Evolutionary conservation across 2,329 filamentous ascomycete genomes (phyloP), one percentile per base, ranked within the genome.

Genomic region (Fusarium proliferatum): DNA sequence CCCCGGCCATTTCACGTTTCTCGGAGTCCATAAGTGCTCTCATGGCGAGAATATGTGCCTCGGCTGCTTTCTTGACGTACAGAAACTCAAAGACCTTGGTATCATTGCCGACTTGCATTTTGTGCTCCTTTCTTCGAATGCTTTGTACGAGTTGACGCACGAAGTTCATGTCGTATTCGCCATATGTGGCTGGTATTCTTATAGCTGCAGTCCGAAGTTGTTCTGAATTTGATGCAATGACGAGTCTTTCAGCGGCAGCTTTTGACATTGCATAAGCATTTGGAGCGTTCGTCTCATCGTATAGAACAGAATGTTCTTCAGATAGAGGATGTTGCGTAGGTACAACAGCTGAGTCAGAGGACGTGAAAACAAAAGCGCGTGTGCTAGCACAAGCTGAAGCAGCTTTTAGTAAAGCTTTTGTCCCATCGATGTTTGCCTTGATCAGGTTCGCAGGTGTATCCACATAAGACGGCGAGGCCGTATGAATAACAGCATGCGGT

Each of bases 1-100:
- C 51, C 0, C 30, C 19, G 2, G n/a, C 61, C 6, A 3, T 19
- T 0, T 19, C 60, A 4, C 13, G 6, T 0, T 5, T 49, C 1
- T 33, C 4, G 0, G 4, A 6, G n/a, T 58, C 3, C 0, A 66
- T 9, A 4, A 66, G 61, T 1, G 42, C 23, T 3, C 9, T 26
- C 38, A 65, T 33, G 8, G 43, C 49, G 2, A 66, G 26, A 0
- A 66, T 36, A 10, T 67, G 61, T 12, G 61, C 49, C 26, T 58
- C 61, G 0, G 64, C 61, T 1, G 64, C 64, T 4, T 66, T 66
- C 4, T 34, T 38, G 4, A 65, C 38, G 7, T 66, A 65, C 5
- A 65, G 1, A 15, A 66, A 33, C 19, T 66, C 64, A 6, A 43
- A 65, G 0, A 39, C 2, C n/a, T 66, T 66, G 0, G 9, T 12